Evolutionary conservation across 176 grass and related monocot genomes (phyloP), one percentile per base, ranked within the genome.

Genomic region (Bolboschoenus planiculmis): DNA sequence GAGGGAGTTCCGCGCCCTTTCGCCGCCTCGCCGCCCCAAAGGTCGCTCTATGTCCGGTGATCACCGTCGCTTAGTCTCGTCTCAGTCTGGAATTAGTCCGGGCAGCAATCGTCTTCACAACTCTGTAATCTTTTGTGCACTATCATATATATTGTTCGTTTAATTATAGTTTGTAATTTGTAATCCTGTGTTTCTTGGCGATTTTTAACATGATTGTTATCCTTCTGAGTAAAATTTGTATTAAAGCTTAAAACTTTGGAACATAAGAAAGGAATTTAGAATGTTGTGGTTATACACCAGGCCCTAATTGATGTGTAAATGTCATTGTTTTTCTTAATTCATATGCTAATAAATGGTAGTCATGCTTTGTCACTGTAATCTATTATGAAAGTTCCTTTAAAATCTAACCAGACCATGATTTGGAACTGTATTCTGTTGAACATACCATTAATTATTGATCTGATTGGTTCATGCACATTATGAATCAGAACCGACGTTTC

Each of bases 41-140:
- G 9, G 7, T 63, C 79, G 34, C 9, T 29, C 56, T 44, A 29
- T 21, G 3, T 82, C 15, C 79, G 21, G 36, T 7, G 79, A 64
- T 65, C 79, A 43, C 37, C 53, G 58, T 2, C 36, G 58, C 21
- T 9, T 48, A 9, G 35, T 30, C 10, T 82, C 79, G 36, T 15
- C 79, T 15, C 57, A 40, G n/a, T 30, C 24, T 40, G 13, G 37
- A 9, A 82, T 65, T 37, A 64, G 37, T 20, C 14, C 39, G 13
- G 30, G 10, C 79, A 65, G 79, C 59, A 58, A n/a, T 62, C 58
- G 36, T 16, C 79, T 82, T 50, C 58, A 64, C 13, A 82, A 62
- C 42, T 82, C 79, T 64, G 79, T 82, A 82, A 62, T 15, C 5
- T 82, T 27, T 44, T 27, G n/a, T 24, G n/a, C 16, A 44, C 5